These are phyloP conservation scores for Venturia oleaginea DNA, from an alignment of 2,329 filamentous ascomycete species.

Conservation along the genomic window DNA sequence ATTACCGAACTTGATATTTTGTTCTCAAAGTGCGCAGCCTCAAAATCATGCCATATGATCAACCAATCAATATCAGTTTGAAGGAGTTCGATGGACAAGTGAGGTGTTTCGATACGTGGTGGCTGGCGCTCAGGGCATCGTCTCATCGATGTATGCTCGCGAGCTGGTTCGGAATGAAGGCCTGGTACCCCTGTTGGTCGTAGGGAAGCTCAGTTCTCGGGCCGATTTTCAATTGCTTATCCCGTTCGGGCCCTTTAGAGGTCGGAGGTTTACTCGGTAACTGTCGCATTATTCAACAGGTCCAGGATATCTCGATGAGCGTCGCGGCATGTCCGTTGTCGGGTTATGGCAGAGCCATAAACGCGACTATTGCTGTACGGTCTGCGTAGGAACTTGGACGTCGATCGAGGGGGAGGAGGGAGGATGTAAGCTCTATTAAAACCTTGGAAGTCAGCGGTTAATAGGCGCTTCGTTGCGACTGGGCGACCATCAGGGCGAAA, in stretches of 20 bases:
- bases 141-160: not conserved
- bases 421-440: not conserved
- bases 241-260: not conserved
- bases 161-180: not conserved
- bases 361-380: not conserved
- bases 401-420: not conserved
- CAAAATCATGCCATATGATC: not conserved
- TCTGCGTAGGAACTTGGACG: not conserved
- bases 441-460: not conserved
- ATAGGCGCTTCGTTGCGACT: not conserved
- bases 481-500: not conserved
- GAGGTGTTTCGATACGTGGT: not conserved
- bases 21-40: not conserved
- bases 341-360: not conserved
- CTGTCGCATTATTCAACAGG: not conserved
- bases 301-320: not conserved
- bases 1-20: not conserved
- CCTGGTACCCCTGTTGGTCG: not conserved
- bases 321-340: not conserved
- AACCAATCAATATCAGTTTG: not conserved
- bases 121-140: not conserved
- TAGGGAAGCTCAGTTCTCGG: not conserved
- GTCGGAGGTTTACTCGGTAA: not conserved
- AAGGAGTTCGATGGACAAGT: not conserved
- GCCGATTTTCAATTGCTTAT: not conserved